Base-by-base conservation (phyloP, 139 green algal genomes). In the Chlamydomonas incerta region DNA sequence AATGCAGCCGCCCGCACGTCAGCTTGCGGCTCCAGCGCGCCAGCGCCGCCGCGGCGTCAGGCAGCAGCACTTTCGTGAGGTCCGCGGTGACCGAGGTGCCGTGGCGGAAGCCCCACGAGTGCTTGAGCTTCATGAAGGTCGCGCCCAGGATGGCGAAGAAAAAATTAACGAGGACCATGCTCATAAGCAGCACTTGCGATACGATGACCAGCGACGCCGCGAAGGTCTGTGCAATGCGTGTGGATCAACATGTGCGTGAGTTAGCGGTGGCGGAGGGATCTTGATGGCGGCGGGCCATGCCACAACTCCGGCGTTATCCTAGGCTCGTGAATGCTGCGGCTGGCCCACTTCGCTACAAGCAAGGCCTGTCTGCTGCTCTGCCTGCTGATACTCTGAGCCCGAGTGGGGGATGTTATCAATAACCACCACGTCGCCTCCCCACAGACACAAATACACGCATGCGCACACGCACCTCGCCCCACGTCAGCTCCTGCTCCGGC, bases 111-210 rank as follows among this genome's bases (percentile, higher is more conserved):
- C 72, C 35, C 14, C 34, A 35, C 37, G 29, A 21, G 17, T 26
- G 18, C 52, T 87, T 90, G 50, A 84, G 28, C 71, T 74, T 50
- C 28, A 63, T 52, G 15, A 90, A 88, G 5, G 60, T 80, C 23
- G 15, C 33, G 13, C 74, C 74, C 0, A 90, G 37, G 2, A 86
- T 80, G 15, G 82, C 67, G 80, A 90, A 86, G 60, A 90, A 88
- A 75, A 85, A 90, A 34, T 90, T 86, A n/a, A 75, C 57, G 3
- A 90, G 75, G 4, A 88, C 28, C 15, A 88, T 79, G 21, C 73
- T 58, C 28, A 90, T 71, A 24, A 90, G 69, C 47, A 88, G 24
- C n/a, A 85, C 82, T 5, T 85, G 82, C 28, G 66, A 21, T 4
- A 72, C 47, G 9, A 34, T 24, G 0, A 81, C 57, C 34, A 81